These are phyloP conservation scores for Crataegus laevigata DNA, from an alignment of 306 rosid genomes.

Conservation along the genomic window DNA sequence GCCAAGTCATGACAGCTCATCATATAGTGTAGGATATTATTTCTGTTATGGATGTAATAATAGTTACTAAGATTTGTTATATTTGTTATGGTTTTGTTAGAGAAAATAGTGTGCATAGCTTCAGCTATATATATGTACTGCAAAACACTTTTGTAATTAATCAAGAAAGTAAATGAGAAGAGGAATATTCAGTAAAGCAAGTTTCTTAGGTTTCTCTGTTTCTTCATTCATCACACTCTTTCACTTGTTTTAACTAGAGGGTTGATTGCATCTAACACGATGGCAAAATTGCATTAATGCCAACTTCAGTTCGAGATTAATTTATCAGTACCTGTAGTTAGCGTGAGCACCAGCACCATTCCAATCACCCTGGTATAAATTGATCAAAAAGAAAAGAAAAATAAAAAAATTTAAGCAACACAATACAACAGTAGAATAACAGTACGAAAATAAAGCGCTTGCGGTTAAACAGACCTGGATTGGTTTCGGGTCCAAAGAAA, in stretches of 20 bases:
- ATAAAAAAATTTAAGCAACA: background rate
- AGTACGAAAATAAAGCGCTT: background rate
- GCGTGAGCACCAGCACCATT: constrained; percentile 57
- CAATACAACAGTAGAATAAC: background rate
- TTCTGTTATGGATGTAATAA: too few species aligned
- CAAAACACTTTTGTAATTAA: too few species aligned
- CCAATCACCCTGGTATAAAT: constrained; percentile 43
- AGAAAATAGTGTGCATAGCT: too few species aligned
- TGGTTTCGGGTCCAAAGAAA: constrained; percentile 56
- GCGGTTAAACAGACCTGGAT: constrained; percentile 22
- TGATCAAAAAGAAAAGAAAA: too few species aligned
- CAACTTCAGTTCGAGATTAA: background rate
- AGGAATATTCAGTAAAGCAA: too few species aligned
- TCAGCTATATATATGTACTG: too few species aligned
- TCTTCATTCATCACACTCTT: background rate
- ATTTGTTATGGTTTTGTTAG: too few species aligned
- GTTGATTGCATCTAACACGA: background rate
- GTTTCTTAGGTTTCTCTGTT: too few species aligned
- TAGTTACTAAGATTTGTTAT: too few species aligned
- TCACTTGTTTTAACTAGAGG: background rate
- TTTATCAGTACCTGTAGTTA: constrained; percentile 36
- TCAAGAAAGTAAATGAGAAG: too few species aligned
- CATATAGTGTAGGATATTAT: too few species aligned
- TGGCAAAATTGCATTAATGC: background rate
- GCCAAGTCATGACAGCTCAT: too few species aligned